Base-by-base conservation (phyloP, 2,329 filamentous ascomycete genomes). In the Biscogniauxia sp. region DNA sequence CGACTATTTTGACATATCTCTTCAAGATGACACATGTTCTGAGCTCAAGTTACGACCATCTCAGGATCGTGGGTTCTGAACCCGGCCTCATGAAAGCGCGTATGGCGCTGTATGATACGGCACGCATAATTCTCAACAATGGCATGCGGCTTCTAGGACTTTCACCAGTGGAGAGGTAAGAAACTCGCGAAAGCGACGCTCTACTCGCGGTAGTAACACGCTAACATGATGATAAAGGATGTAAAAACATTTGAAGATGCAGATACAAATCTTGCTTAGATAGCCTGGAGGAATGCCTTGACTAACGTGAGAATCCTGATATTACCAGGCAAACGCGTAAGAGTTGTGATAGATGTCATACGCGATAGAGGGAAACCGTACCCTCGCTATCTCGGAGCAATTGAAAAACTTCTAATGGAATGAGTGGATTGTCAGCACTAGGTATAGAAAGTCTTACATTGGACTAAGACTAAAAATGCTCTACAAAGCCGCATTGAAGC, bases 91-190 rank as follows among this genome's bases (percentile, higher is more conserved):
- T 90, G 81, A 82, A 77, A 69, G 88, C 90, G 25, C 83, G 92
- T 67, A 85, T 92, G 83, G 90, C 90, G 11, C 78, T 96, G 68
- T 96, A 96, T 74, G 87, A 89, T 67, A 82, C 88, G 2, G 89
- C 91, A 6, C 84, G 89, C 70, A 87, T 88, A 62, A 91, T 94
- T 41, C 79, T 96, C 64, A 83, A 84, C 70, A 96, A 95, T 75
- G 92, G 91, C 63, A 96, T 96, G 92, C 83, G 84, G 64, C 75
- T 96, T 69, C 79, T 96, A 66, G 92, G 92, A 1, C 78, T 96
- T 73, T 87, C 81, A 57, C 92, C 92, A 9, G 88, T 96, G 54
- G 88, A 94, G 73, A 80, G 86, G 77, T 72, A 64, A 64, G 62
- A 50, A n/a, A 25, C 17, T 5, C n/a, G 7, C 6, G 9, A 13